Conservation (phyloP, 208 protist species). For the Crithidia brevicula region DNA sequence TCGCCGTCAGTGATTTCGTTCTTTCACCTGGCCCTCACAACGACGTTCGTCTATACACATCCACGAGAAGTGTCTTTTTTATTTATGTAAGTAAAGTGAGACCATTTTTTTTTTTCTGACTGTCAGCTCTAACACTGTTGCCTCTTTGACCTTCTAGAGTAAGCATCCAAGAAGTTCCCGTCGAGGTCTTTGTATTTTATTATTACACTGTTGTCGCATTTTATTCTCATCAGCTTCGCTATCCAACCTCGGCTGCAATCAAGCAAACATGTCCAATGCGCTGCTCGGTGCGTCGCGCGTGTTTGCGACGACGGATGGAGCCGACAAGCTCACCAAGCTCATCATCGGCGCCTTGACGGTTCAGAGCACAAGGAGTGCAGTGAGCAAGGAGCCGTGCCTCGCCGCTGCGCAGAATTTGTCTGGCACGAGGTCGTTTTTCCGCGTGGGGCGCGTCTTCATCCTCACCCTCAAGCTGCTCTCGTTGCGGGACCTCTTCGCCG, state of each 20-base stretch:
- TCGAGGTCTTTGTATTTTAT: no score
- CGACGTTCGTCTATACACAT: no score
- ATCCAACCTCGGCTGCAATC: background rate
- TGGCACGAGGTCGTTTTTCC: slow-evolving; percentile 49
- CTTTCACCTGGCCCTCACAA: no score
- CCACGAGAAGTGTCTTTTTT: no score
- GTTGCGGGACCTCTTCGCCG: slow-evolving; percentile 35
- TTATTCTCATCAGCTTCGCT: background rate
- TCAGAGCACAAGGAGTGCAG: background rate
- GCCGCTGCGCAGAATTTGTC: slow-evolving; percentile 17
- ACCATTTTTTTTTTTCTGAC: no score
- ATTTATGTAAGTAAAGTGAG: no score
- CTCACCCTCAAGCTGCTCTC: slow-evolving; percentile 44
- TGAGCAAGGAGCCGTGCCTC: background rate
- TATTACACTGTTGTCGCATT: no score
- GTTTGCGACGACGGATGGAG: slow-evolving; percentile 45
- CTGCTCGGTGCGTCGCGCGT: slow-evolving; percentile 33
- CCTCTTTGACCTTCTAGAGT: background rate
- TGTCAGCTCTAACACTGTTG: no score
- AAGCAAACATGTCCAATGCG: slow-evolving; percentile 6
- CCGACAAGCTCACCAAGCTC: slow-evolving; percentile 66
- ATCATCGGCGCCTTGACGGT: slow-evolving; percentile 40
- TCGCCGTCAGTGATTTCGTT: no score
- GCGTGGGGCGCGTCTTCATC: slow-evolving; percentile 50
- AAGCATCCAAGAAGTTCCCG: background rate